These are phyloP conservation scores for Earliella scabrosa DNA, from an alignment of 1,284 basidiomycete species.

Conservation along the genomic window DNA sequence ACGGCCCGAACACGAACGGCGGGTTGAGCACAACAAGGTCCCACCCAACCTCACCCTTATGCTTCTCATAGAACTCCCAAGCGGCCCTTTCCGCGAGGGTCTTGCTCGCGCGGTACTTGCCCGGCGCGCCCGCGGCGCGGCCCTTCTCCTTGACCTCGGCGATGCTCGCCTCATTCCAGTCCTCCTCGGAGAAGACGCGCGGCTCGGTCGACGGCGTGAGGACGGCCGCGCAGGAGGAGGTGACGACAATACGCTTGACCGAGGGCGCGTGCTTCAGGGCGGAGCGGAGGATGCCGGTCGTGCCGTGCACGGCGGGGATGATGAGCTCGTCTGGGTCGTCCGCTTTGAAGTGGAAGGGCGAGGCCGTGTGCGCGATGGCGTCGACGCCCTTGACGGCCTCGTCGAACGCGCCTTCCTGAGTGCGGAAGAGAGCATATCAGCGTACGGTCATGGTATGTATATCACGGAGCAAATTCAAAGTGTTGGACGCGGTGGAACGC, in stretches of 20 bases:
- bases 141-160: conserved; percentile 56
- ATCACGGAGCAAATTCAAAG: too few relatives aligned
- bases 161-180: conserved; percentile 69
- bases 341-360: conserved; percentile 42
- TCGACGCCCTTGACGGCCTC: conserved; percentile 47
- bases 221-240: conserved; percentile 57
- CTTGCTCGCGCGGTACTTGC: conserved; percentile 65
- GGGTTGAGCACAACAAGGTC: conserved; percentile 62
- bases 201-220: conserved; percentile 7
- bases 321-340: conserved; percentile 40
- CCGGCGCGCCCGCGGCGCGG: conserved; percentile 40
- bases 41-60: conserved; percentile 50
- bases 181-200: conserved; percentile 42
- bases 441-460: too few relatives aligned
- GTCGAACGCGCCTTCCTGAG: conserved; percentile 43
- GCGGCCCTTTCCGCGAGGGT: conserved; percentile 67
- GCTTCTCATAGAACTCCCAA: conserved; percentile 59
- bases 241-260: conserved; percentile 71
- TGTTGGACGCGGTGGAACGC: too few relatives aligned
- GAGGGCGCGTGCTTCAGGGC: conserved; percentile 37
- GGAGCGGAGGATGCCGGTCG: conserved; percentile 30
- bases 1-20: conserved; percentile 51
- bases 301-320: conserved; percentile 33
- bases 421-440: neutral
- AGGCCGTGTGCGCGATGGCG: conserved; percentile 49